phyloP scores from a whole-genome alignment of 805 yeast species.

The Nakazawaea peltata region DNA sequence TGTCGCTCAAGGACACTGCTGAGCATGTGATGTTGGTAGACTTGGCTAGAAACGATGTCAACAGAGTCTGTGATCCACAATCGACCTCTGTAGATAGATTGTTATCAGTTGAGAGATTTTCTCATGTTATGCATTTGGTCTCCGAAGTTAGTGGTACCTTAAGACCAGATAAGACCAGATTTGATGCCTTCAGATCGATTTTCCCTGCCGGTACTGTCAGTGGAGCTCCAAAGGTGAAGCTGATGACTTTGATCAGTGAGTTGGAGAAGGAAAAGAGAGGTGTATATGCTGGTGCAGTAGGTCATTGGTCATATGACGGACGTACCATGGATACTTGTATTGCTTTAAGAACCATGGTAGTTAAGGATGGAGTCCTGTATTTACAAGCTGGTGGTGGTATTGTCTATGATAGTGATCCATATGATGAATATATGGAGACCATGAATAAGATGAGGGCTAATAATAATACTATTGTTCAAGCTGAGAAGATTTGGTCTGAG shows the following conservation, averaged over 20 bases:
- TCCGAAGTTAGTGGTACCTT: constrained; percentile 91
- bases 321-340: constrained; percentile 95
- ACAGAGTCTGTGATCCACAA: constrained; percentile 84
- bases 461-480: constrained; percentile 83
- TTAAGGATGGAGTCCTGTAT: constrained; percentile 82
- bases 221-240: constrained; percentile 96
- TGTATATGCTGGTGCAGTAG: constrained; percentile 98
- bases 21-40: constrained; percentile 99
- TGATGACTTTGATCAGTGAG: constrained; percentile 91
- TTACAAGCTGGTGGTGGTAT: constrained; percentile 99
- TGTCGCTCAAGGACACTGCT: constrained; percentile 86
- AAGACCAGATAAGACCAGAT: constrained; percentile 76
- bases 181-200: constrained; percentile 95
- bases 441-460: constrained; percentile 97
- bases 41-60: constrained; percentile 92
- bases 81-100: constrained; percentile 84
- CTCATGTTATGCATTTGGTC: constrained; percentile 95
- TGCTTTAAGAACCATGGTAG: constrained; percentile 95
- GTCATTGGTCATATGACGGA: constrained; percentile 96
- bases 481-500: constrained; percentile 70
- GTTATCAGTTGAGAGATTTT: constrained; percentile 84
- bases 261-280: constrained; percentile 91
- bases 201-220: constrained; percentile 99
- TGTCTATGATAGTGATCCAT: constrained; percentile 89
- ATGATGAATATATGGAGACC: constrained; percentile 92